These are phyloP conservation scores for Tritrichomonas musculus DNA, from an alignment of 208 protist genomes.

Conservation along the genomic window DNA sequence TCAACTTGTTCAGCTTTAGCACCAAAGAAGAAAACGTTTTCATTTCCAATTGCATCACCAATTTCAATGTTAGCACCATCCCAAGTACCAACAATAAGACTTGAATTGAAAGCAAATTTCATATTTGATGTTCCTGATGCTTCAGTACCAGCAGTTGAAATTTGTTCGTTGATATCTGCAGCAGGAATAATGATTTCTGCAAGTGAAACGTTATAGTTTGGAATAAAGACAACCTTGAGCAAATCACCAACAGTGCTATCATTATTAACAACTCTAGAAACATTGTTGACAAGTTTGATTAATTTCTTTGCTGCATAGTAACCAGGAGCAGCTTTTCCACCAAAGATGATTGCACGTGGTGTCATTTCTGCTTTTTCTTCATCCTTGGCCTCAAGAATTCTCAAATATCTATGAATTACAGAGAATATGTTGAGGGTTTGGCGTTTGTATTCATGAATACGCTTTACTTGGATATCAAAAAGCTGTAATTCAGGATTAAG, in stretches of 20 bases:
- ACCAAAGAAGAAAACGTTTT: conserved; percentile 72
- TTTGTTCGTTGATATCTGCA: conserved; percentile 70
- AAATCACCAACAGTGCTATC: conserved; percentile 56
- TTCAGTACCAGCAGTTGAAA: conserved; percentile 70
- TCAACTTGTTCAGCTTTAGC: conserved; percentile 53
- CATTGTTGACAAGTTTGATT: conserved; percentile 71
- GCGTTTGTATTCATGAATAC: conserved; percentile 81
- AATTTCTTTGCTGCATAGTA: conserved; percentile 71
- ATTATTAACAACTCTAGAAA: conserved; percentile 66
- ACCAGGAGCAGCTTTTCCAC: conserved; percentile 68
- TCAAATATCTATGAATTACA: conserved; percentile 59
- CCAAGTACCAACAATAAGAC: conserved; percentile 67
- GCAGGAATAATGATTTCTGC: conserved; percentile 72
- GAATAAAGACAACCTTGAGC: conserved; percentile 69
- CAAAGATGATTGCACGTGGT: conserved; percentile 56
- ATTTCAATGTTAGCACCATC: conserved; percentile 79
- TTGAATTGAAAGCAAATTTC: conserved; percentile 73
- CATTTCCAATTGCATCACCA: conserved; percentile 59
- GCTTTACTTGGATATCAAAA: conserved; percentile 70
- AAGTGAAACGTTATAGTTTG: conserved; percentile 71
- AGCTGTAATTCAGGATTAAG: conserved; percentile 39
- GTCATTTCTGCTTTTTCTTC: conserved; percentile 34
- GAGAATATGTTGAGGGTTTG: conserved; percentile 68
- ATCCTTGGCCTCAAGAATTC: conserved; percentile 53
- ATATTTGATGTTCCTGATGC: conserved; percentile 73